A percentile compares a stretch with the other conserved stretches of the same genome.
These are phyloP conservation scores for Cutaneotrichosporon dermatis DNA, from an alignment of 1,284 basidiomycete species.

Conservation along the genomic window DNA sequence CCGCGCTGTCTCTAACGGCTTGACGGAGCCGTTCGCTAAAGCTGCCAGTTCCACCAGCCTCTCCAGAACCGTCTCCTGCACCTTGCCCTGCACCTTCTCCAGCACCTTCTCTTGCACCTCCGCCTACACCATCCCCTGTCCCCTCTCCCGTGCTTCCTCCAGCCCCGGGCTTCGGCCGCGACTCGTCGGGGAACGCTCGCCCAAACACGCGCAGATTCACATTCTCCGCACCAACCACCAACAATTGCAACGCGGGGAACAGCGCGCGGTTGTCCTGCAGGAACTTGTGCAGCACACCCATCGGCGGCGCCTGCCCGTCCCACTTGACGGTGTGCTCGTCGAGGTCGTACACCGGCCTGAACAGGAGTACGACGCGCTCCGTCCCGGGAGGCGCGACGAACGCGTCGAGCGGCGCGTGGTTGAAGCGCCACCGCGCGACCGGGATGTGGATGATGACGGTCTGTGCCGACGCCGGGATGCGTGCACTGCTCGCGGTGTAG, in stretches of 20 bases:
- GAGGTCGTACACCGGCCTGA: background rate
- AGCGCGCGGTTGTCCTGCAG: conserved; percentile 1
- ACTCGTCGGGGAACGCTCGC: background rate
- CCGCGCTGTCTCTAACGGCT: background rate
- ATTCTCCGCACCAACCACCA: background rate
- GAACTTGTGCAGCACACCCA: background rate
- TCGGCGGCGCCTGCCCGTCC: background rate
- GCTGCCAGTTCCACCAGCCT: background rate
- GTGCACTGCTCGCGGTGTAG: background rate
- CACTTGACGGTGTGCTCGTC: background rate
- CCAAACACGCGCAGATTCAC: background rate
- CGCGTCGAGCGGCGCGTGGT: background rate
- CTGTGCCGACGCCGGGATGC: background rate
- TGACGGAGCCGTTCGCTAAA: background rate
- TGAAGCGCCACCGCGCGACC: background rate
- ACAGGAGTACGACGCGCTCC: background rate
- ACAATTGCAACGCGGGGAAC: background rate
- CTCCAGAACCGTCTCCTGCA: no score
- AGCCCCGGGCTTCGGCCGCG: background rate
- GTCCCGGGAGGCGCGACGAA: background rate
- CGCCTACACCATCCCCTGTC: no score
- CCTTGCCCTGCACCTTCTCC: no score
- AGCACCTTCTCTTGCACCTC: background rate
- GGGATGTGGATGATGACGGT: background rate
- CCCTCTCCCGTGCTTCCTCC: no score